Evolutionary conservation across 345 rosid species (phyloP).

Genomic region (Lepidium aucheri): DNA sequence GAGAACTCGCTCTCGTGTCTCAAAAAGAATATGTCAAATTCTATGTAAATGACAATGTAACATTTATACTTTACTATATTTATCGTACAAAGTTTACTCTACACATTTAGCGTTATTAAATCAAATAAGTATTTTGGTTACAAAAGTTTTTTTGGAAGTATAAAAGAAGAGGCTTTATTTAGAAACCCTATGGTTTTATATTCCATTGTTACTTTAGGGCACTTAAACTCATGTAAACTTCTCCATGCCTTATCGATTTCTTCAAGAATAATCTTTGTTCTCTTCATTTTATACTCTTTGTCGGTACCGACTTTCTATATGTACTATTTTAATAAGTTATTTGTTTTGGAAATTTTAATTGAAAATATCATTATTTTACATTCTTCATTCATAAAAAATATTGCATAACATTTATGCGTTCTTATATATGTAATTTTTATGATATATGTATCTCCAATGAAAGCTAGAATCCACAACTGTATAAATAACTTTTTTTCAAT

Average conservation of each 20-base stretch:
- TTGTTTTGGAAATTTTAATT: neutral
- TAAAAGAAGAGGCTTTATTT: constrained; percentile 14
- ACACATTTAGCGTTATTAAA: constrained; percentile 5
- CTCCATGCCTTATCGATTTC: constrained; percentile 16
- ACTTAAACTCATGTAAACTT: constrained; percentile 26
- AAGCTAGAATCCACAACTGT: too few relatives aligned
- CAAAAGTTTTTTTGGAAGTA: constrained; percentile 15
- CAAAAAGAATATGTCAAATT: constrained; percentile 13
- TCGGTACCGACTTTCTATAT: constrained; percentile 22
- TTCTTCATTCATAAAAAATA: neutral
- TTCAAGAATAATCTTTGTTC: constrained; percentile 10
- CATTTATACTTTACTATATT: neutral
- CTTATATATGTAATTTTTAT: too few relatives aligned
- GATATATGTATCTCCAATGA: too few relatives aligned
- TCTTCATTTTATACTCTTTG: constrained; percentile 3
- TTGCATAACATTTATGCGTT: too few relatives aligned
- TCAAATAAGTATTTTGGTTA: constrained; percentile 11
- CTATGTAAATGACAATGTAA: neutral
- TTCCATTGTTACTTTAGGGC: constrained; percentile 21
- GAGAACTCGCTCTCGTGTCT: constrained; percentile 28
- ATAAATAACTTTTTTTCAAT: too few relatives aligned
- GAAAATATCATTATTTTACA: neutral
- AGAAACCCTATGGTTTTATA: constrained; percentile 13
- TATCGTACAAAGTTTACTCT: neutral
- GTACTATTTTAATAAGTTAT: neutral